Percentiles rank a stretch among this genome's conserved stretches.
Conservation (phyloP, 2,329 filamentous ascomycete species). For the Aulographum hederae region DNA sequence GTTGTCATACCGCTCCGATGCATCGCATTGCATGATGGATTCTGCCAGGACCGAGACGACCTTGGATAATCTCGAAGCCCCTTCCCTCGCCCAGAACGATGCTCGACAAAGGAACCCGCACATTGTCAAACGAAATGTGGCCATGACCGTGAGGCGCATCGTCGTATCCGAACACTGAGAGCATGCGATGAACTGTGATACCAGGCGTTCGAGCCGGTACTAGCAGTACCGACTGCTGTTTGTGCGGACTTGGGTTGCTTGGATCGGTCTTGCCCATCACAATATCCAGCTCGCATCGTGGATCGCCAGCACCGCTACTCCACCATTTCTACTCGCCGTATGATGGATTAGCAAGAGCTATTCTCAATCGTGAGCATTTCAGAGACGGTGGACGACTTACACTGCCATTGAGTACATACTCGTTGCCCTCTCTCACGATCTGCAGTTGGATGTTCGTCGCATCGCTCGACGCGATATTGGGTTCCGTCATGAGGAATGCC, state of each 20-base stretch:
- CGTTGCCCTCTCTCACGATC: conserved; percentile 66
- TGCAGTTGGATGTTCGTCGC: conserved; percentile 79
- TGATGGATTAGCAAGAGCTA: too few relatives aligned
- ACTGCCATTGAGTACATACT: conserved; percentile 85
- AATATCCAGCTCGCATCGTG: conserved; percentile 79
- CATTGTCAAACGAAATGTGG: conserved; percentile 76
- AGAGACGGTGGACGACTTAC: too few relatives aligned
- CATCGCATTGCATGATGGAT: conserved; percentile 97
- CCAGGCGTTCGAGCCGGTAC: conserved; percentile 71
- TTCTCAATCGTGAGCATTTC: too few relatives aligned
- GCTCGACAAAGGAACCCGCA: conserved; percentile 66
- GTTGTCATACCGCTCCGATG: conserved; percentile 69
- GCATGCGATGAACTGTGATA: conserved; percentile 80
- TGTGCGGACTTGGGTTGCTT: conserved; percentile 62
- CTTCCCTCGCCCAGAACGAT: conserved; percentile 85
- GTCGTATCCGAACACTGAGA: conserved; percentile 88
- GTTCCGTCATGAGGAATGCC: conserved; percentile 89
- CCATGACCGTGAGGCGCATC: conserved; percentile 95
- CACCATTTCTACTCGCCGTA: conserved; percentile 99
- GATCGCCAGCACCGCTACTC: conserved; percentile 89
- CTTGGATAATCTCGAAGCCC: conserved; percentile 97
- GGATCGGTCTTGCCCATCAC: conserved; percentile 89
- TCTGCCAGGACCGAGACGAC: conserved; percentile 80
- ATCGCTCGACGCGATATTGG: conserved; percentile 76
- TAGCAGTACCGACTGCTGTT: conserved; percentile 82